These are phyloP conservation scores for Nevesoporus exiguus DNA, from an alignment of 768 basidiomycete species.

Conservation along the genomic window DNA sequence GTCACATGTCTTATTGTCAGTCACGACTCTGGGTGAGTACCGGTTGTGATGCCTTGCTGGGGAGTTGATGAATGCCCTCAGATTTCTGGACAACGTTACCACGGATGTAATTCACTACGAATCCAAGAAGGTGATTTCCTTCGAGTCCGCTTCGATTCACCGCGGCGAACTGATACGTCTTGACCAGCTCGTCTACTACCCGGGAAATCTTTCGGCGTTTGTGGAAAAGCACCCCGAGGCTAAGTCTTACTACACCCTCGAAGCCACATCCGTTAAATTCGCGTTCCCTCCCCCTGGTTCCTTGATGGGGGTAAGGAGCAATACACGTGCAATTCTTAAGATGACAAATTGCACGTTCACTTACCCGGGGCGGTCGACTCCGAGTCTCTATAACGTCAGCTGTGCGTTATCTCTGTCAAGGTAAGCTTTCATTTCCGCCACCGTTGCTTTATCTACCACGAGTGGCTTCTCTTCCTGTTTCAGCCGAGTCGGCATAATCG, in stretches of 20 bases:
- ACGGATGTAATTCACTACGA: constrained; percentile 99
- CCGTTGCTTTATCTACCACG: constrained; percentile 13
- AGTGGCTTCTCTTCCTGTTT: constrained; percentile 23
- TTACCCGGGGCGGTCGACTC: constrained; percentile 79
- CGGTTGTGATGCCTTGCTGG: constrained; percentile 3
- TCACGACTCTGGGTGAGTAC: constrained; percentile 92
- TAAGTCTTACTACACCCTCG: constrained; percentile 94
- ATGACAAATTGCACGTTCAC: constrained; percentile 89
- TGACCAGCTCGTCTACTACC: constrained; percentile 83
- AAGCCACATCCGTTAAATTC: constrained; percentile 92
- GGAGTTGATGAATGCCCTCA: constrained; percentile 26
- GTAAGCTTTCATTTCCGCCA: constrained; percentile 39
- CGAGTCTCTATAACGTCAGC: constrained; percentile 83
- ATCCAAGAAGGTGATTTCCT: constrained; percentile 67
- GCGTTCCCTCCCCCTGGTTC: constrained; percentile 94
- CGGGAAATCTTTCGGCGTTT: constrained; percentile 87
- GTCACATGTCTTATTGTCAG: constrained; percentile 92
- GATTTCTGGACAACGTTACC: constrained; percentile 92
- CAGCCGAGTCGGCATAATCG: constrained; percentile 88
- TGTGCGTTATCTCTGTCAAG: constrained; percentile 93
- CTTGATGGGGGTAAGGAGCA: constrained; percentile 95
- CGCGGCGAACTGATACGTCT: constrained; percentile 13
- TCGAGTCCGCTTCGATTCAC: constrained; percentile 13
- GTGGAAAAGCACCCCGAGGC: constrained; percentile 90
- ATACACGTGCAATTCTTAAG: constrained; percentile 94